Base-by-base conservation (phyloP, 768 basidiomycete species). In the Mycena maculata region DNA sequence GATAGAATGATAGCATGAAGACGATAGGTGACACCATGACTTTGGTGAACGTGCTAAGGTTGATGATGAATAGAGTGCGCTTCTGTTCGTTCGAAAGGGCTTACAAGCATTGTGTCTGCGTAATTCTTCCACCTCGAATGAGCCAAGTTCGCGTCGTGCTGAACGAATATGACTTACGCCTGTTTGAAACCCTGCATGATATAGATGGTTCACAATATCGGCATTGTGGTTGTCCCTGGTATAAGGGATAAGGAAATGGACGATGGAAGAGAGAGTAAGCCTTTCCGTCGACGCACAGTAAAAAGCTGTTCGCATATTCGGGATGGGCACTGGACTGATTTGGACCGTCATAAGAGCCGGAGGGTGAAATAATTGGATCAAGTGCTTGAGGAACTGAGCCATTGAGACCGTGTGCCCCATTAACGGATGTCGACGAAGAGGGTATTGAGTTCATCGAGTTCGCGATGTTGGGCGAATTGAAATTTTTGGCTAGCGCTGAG, bases 1-100 rank as follows among this genome's bases (percentile, higher is more conserved):
- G 94, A 93, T 68, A 96, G 84, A 70, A 96, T 90, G 78, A 96
- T 92, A 69, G 91, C 88, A 80, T 95, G 92, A 38, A 94, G 86
- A 60, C 88, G 87, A 78, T 93, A 94, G 66, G 84, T 82, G 39
- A 70, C 69, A 22, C 52, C 55, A 49, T 70, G 68, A 78, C 87
- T 87, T 83, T 90, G 88, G 75, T 89, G 87, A 62, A 92, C 88
- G 81, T 92, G 91, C 91, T 93, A 74, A 53, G 60, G 63, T 57
- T 36, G 57, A 18, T 49, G 53, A 55, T 56, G 66, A 53, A 54
- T 60, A 45, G 60, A 55, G 52, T 63, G 56, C 55, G 63, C n/a
- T 49, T 45, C 30, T 2, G 22, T 36, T 22, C 3, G 9, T 33
- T 60, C 55, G 31, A 45, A 25, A 63, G 63, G 67, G 81, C 89